Conservation (phyloP, 1,284 basidiomycete species). For the Trichosporon coremiiforme region DNA sequence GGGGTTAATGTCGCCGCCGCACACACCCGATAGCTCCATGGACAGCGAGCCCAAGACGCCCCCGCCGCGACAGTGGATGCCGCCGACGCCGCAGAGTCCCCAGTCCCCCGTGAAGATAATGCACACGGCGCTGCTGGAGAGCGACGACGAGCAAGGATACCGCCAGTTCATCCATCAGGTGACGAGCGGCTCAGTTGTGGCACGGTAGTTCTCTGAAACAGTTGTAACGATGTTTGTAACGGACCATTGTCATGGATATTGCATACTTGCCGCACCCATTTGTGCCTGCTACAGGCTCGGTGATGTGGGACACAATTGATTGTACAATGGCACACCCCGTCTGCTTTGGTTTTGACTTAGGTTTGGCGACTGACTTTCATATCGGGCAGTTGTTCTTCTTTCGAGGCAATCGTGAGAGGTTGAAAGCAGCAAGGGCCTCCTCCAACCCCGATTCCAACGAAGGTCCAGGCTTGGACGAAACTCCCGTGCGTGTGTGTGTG, state of each 20-base stretch:
- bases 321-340: too few relatives aligned
- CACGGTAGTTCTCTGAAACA: background rate
- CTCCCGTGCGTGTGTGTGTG: too few relatives aligned
- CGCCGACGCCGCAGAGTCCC: slow-evolving; percentile 27
- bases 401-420: too few relatives aligned
- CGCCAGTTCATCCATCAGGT: slow-evolving; percentile 50
- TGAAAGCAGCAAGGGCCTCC: too few relatives aligned
- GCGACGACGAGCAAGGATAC: slow-evolving; percentile 50
- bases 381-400: too few relatives aligned
- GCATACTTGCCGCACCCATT: background rate
- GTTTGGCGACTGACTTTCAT: background rate
- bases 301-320: too few relatives aligned
- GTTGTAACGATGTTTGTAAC: too few relatives aligned
- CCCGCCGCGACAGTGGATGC: background rate
- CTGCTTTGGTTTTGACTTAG: background rate
- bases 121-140: slow-evolving; percentile 50
- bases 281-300: background rate
- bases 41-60: background rate
- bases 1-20: background rate
- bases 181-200: slow-evolving; percentile 33
- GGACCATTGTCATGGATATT: background rate
- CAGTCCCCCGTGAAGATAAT: slow-evolving; percentile 27
- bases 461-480: too few relatives aligned
- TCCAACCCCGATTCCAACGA: too few relatives aligned
- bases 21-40: background rate